Evolutionary conservation across 108 stramenopile species (phyloP).

Genomic region (Schizochytrium sp.): DNA sequence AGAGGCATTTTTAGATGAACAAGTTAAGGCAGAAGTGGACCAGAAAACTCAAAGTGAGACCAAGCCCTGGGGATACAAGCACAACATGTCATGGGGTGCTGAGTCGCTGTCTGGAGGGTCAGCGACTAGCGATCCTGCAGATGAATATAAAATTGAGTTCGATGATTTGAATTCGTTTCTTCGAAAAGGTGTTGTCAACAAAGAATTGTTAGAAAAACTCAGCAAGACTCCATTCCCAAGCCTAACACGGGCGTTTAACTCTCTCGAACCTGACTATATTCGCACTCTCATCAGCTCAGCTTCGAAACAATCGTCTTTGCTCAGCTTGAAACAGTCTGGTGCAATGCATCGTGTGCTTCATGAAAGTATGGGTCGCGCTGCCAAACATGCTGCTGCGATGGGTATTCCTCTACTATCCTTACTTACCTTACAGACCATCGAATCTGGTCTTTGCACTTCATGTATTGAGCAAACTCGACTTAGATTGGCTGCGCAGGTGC

Average conservation of each 20-base stretch:
- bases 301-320: neutral
- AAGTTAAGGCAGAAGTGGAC: neutral
- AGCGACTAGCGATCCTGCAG: too few relatives aligned
- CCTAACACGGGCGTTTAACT: slow-evolving; percentile 36
- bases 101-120: too few relatives aligned
- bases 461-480: slow-evolving; percentile 32
- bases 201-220: slow-evolving; percentile 23
- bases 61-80: too few relatives aligned
- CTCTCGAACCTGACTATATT: slow-evolving; percentile 54
- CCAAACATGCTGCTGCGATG: neutral
- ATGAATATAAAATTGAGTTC: neutral
- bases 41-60: too few relatives aligned
- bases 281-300: neutral
- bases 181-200: slow-evolving; percentile 1
- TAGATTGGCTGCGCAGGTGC: slow-evolving; percentile 25
- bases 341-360: slow-evolving; percentile 1
- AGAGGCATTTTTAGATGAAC: slow-evolving; percentile 27
- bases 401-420: slow-evolving; percentile 29
- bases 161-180: neutral
- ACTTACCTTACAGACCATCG: slow-evolving; percentile 35
- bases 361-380: slow-evolving; percentile 37
- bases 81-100: too few relatives aligned
- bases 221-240: neutral
- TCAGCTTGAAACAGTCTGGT: neutral
- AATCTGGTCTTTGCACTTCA: slow-evolving; percentile 37